Conservation (phyloP, 2,329 filamentous ascomycete species). For the Pseudogymnoascus sp. region DNA sequence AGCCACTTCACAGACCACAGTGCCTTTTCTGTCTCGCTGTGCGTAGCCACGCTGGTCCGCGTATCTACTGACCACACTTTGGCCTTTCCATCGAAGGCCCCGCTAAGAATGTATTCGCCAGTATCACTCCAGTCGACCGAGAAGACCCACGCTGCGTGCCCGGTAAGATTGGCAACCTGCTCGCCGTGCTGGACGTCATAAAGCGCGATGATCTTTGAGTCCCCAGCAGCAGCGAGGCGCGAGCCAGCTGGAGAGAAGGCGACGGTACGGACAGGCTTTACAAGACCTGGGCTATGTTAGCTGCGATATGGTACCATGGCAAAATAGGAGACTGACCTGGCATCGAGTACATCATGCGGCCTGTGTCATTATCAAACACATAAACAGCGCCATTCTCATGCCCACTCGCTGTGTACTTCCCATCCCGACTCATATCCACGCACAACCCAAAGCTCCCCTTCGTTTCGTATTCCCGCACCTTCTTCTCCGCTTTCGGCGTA, state of each 20-base stretch:
- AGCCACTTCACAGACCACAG: conserved; percentile 82
- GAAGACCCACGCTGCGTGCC: conserved; percentile 80
- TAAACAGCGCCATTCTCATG: conserved; percentile 90
- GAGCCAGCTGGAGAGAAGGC: conserved; percentile 81
- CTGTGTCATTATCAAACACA: conserved; percentile 88
- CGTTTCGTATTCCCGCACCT: conserved; percentile 79
- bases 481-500: conserved; percentile 35
- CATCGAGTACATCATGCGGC: conserved; percentile 75
- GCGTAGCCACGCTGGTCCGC: conserved; percentile 79
- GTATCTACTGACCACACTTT: conserved; percentile 93
- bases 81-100: conserved; percentile 84
- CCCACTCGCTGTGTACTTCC: conserved; percentile 78
- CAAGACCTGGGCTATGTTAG: conserved; percentile 50
- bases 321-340: conserved; percentile 47
- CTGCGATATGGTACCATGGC: background rate
- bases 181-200: conserved; percentile 92
- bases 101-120: conserved; percentile 83
- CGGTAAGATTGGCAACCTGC: conserved; percentile 76
- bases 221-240: conserved; percentile 80
- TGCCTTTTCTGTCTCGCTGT: conserved; percentile 79
- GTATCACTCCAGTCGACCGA: conserved; percentile 88
- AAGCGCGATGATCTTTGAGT: conserved; percentile 78
- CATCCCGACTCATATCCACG: conserved; percentile 72
- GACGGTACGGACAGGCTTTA: conserved; percentile 77
- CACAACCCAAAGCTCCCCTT: conserved; percentile 87